Conservation (phyloP, 768 basidiomycete genomes). For the Candolleomyces aberdarensis region DNA sequence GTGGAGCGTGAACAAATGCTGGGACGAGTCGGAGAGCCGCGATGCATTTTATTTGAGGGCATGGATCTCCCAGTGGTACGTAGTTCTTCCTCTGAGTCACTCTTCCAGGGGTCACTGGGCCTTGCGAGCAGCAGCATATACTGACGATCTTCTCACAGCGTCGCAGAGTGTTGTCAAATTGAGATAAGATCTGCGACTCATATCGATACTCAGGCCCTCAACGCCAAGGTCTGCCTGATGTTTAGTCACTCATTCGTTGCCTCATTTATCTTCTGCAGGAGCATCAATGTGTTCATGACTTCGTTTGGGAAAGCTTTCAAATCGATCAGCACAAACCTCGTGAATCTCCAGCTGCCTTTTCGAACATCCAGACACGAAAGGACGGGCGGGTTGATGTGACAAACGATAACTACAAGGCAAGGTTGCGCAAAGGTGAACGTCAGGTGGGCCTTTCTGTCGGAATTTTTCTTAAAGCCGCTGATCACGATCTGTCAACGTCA, state of each 20-base stretch:
- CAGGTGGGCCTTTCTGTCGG: slow-evolving; percentile 27
- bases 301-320: slow-evolving; percentile 29
- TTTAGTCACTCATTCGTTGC: background rate
- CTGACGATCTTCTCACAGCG: slow-evolving; percentile 15
- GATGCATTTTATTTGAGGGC: slow-evolving; percentile 33
- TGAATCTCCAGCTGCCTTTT: slow-evolving; percentile 33
- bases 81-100: slow-evolving; percentile 1
- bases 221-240: slow-evolving; percentile 16
- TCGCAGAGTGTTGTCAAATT: slow-evolving; percentile 12
- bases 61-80: slow-evolving; percentile 36
- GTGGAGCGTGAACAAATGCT: slow-evolving; percentile 26
- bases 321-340: slow-evolving; percentile 31
- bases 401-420: slow-evolving; percentile 41
- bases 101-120: too few species aligned
- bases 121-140: background rate
- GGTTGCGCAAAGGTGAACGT: slow-evolving; percentile 28
- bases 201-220: slow-evolving; percentile 20
- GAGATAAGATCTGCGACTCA: slow-evolving; percentile 7
- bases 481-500: background rate
- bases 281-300: slow-evolving; percentile 23
- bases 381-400: slow-evolving; percentile 28
- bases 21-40: slow-evolving; percentile 16
- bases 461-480: background rate
- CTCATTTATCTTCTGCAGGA: slow-evolving; percentile 20
- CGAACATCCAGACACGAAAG: slow-evolving; percentile 14